Conservation (phyloP, 2,329 filamentous ascomycete genomes). For the Sordariomycetes sp. region DNA sequence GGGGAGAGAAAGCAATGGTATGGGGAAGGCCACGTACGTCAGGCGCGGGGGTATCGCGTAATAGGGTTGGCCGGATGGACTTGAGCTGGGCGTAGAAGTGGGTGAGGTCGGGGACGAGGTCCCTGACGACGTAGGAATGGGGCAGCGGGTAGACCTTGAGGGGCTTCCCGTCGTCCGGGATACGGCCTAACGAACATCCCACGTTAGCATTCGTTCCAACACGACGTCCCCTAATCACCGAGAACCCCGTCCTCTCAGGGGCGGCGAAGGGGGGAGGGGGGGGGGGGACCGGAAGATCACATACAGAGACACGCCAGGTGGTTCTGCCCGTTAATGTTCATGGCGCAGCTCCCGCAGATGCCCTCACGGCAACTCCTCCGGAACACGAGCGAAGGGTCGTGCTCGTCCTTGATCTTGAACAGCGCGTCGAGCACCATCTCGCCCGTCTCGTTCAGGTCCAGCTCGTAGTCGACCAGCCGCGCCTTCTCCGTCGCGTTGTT, state of each 20-base stretch:
- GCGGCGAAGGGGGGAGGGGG: background rate
- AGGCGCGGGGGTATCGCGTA: constrained; percentile 72
- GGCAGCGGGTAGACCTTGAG: constrained; percentile 95
- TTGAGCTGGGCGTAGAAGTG: constrained; percentile 99
- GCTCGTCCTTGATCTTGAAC: constrained; percentile 98
- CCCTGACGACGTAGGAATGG: constrained; percentile 98
- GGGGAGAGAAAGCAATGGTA: background rate
- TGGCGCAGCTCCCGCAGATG: constrained; percentile 96
- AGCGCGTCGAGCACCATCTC: constrained; percentile 97
- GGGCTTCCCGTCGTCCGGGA: constrained; percentile 73
- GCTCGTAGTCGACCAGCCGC: constrained; percentile 84
- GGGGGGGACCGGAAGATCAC: constrained; percentile 21
- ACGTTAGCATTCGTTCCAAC: constrained; percentile 14
- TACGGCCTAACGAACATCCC: constrained; percentile 57
- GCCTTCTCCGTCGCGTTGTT: constrained; percentile 89
- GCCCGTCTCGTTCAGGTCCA: constrained; percentile 97
- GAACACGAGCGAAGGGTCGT: constrained; percentile 94
- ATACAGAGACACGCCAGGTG: constrained; percentile 94
- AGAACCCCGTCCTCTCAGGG: too few relatives aligned
- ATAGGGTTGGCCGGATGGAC: constrained; percentile 97
- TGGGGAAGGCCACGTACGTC: constrained; percentile 52
- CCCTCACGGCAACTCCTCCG: constrained; percentile 93
- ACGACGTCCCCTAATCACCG: too few relatives aligned
- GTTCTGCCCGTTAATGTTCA: constrained; percentile 99
- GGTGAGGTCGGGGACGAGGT: constrained; percentile 93